Evolutionary conservation across 2,329 filamentous ascomycete species (phyloP).

Genomic region (Blastomyces silverae): DNA sequence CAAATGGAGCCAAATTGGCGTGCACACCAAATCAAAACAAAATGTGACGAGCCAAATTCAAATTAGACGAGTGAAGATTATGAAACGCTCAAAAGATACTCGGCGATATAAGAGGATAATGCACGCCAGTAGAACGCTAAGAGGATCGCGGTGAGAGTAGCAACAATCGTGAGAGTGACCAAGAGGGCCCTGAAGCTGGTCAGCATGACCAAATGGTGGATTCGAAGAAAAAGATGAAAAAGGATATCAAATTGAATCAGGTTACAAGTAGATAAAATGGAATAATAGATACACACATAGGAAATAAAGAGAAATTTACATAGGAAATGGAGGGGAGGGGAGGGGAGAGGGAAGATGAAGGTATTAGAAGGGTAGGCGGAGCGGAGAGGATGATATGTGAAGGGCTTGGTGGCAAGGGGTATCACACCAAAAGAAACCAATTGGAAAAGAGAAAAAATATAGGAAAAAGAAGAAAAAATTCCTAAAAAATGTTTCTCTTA

Average conservation of each 20-base stretch:
- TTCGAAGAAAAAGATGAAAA: conserved; percentile 10
- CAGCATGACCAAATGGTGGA: conserved; percentile 23
- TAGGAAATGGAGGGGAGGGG: neutral
- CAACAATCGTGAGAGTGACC: conserved; percentile 27
- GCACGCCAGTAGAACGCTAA: conserved; percentile 30
- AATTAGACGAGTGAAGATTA: conserved; percentile 9
- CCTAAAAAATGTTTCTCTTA: conserved; percentile 22
- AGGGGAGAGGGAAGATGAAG: neutral
- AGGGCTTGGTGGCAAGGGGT: neutral
- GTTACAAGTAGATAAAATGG: conserved; percentile 13
- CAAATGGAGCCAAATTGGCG: neutral
- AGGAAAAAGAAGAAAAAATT: conserved; percentile 18
- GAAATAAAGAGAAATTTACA: neutral
- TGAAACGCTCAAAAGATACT: conserved; percentile 1
- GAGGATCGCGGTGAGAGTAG: conserved; percentile 23
- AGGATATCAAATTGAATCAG: conserved; percentile 13
- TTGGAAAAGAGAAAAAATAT: conserved; percentile 16
- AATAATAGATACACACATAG: conserved; percentile 1
- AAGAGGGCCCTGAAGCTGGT: conserved; percentile 31
- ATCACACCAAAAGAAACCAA: conserved; percentile 6
- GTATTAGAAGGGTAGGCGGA: neutral
- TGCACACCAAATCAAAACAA: neutral
- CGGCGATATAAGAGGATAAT: conserved; percentile 13
- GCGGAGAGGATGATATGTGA: conserved; percentile 12
- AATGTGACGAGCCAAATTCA: neutral